phyloP scores from a whole-genome alignment of 495 filamentous ascomycete genomes.

The Penicillium psychrofluorescens region DNA sequence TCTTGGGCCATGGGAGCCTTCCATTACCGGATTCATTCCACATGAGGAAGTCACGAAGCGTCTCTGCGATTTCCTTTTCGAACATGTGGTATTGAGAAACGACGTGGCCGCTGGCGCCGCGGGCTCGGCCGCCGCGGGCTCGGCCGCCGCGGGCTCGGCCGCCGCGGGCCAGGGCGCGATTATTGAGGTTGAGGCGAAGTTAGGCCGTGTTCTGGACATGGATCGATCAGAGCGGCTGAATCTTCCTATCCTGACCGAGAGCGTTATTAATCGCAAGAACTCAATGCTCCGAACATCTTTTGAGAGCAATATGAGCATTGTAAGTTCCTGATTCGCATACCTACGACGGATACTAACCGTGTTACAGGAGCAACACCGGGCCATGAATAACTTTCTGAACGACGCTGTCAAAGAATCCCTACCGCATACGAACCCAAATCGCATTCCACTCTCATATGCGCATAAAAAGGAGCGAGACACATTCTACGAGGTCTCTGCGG shows the following conservation, averaged over 20 bases:
- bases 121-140: slow-evolving; percentile 39
- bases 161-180: slow-evolving; percentile 54
- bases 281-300: slow-evolving; percentile 50
- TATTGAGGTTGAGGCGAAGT: slow-evolving; percentile 86
- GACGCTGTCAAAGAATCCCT: slow-evolving; percentile 45
- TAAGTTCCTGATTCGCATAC: slow-evolving; percentile 33
- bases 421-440: slow-evolving; percentile 28
- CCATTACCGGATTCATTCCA: slow-evolving; percentile 57
- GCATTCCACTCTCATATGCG: slow-evolving; percentile 69
- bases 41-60: slow-evolving; percentile 58
- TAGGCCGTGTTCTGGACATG: slow-evolving; percentile 72
- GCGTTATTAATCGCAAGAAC: slow-evolving; percentile 48
- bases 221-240: slow-evolving; percentile 57
- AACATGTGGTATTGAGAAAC: slow-evolving; percentile 53
- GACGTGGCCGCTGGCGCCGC: slow-evolving; percentile 40
- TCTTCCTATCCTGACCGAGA: slow-evolving; percentile 59
- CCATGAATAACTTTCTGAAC: slow-evolving; percentile 77
- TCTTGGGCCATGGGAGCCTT: slow-evolving; percentile 66
- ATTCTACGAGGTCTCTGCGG: slow-evolving; percentile 68
- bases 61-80: slow-evolving; percentile 69
- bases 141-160: slow-evolving; percentile 37
- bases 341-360: slow-evolving; percentile 3
- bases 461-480: slow-evolving; percentile 76
- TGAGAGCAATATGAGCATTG: slow-evolving; percentile 78
- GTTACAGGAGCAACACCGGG: slow-evolving; percentile 63